These are phyloP conservation scores for Lepidium sativum DNA, from an alignment of 345 rosid species.

Conservation along the genomic window DNA sequence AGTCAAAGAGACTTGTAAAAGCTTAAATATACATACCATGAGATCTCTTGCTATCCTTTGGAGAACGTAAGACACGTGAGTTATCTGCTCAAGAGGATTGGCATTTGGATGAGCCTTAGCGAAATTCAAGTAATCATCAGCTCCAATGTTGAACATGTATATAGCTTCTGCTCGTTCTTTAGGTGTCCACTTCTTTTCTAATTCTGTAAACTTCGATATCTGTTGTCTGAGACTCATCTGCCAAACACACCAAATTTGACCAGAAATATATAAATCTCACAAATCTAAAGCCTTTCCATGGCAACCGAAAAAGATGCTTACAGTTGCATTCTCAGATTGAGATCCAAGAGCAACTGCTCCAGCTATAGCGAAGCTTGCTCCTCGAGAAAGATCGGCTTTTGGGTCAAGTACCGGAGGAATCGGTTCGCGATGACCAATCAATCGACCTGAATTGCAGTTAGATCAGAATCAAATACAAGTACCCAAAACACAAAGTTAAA, in stretches of 20 bases:
- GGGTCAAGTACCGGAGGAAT: constrained; percentile 24
- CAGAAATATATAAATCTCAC: neutral
- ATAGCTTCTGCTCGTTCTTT: constrained; percentile 21
- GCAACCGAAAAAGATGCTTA: neutral
- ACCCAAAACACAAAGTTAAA: neutral
- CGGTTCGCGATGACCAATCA: constrained; percentile 7
- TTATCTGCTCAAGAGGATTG: neutral
- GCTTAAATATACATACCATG: neutral
- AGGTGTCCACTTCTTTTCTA: constrained; percentile 10
- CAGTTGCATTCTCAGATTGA: constrained; percentile 18
- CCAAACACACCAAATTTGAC: neutral
- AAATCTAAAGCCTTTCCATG: neutral
- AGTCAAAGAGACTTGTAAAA: neutral
- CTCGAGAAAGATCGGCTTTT: constrained; percentile 20
- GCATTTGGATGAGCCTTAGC: constrained; percentile 21
- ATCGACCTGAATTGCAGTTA: constrained; percentile 5
- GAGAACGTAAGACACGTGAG: constrained; percentile 6
- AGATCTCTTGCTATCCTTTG: neutral
- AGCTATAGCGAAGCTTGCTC: constrained; percentile 27
- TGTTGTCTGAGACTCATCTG: constrained; percentile 22
- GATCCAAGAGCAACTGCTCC: constrained; percentile 23
- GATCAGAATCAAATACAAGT: neutral
- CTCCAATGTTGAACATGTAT: constrained; percentile 20
- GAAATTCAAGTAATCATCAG: constrained; percentile 31
- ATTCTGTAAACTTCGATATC: constrained; percentile 5